These are phyloP conservation scores for Xylaria sp. DNA, from an alignment of 2,329 filamentous ascomycete species.

Conservation along the genomic window DNA sequence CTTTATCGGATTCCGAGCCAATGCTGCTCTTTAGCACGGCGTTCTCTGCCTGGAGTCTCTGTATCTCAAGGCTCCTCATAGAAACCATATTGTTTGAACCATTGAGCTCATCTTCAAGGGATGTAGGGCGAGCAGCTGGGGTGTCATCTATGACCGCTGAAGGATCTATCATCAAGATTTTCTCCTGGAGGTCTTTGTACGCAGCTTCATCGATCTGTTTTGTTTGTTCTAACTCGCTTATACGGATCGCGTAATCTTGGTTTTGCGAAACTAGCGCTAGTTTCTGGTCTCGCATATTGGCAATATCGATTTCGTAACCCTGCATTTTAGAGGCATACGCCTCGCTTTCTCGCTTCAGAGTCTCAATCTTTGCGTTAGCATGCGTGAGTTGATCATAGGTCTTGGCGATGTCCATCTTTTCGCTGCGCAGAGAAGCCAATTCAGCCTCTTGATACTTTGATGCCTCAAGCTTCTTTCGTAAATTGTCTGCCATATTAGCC, in stretches of 20 bases:
- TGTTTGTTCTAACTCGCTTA: conserved; percentile 50
- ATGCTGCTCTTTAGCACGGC: conserved; percentile 66
- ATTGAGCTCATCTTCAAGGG: conserved; percentile 70
- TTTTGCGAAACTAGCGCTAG: conserved; percentile 58
- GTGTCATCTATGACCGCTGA: conserved; percentile 45
- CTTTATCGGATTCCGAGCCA: conserved; percentile 65
- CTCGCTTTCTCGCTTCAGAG: conserved; percentile 51
- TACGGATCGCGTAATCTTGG: conserved; percentile 54
- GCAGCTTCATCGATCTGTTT: conserved; percentile 58
- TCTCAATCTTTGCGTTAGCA: conserved; percentile 52
- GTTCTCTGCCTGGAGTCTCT: conserved; percentile 71
- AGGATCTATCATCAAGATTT: conserved; percentile 56
- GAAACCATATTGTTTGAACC: conserved; percentile 57
- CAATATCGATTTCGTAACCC: conserved; percentile 53
- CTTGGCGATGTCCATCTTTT: conserved; percentile 64
- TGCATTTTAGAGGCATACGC: conserved; percentile 51
- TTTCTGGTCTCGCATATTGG: conserved; percentile 58
- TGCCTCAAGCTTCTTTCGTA: conserved; percentile 71
- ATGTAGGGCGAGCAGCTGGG: conserved; percentile 52
- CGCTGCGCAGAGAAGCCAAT: conserved; percentile 65
- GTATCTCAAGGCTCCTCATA: conserved; percentile 62
- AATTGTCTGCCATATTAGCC: conserved; percentile 71
- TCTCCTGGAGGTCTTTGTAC: conserved; percentile 71
- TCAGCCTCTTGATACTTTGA: conserved; percentile 67
- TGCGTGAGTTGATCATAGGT: conserved; percentile 50